phyloP scores from a whole-genome alignment of 2,329 filamentous ascomycete genomes.

The Fusarium sororula region DNA sequence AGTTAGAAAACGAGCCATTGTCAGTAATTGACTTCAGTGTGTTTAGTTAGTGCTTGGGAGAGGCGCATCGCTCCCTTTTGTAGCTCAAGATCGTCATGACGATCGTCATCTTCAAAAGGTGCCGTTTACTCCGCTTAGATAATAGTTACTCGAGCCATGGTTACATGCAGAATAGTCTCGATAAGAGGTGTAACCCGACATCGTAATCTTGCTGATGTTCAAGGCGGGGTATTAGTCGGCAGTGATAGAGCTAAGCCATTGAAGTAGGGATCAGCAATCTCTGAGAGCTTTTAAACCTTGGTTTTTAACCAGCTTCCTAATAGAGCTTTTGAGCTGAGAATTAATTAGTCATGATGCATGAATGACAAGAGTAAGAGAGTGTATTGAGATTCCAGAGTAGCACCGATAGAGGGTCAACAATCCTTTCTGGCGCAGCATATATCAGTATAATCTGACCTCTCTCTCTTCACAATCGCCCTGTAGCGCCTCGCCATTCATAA shows the following conservation, averaged over 20 bases:
- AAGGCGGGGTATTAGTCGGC: constrained; percentile 8
- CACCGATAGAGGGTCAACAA: too few relatives aligned
- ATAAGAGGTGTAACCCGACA: neutral
- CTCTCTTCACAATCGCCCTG: neutral
- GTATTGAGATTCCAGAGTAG: neutral
- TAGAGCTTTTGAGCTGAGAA: neutral
- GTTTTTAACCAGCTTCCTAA: constrained; percentile 25
- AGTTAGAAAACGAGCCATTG: neutral
- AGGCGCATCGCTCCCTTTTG: neutral
- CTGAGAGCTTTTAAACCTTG: neutral
- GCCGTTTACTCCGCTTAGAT: neutral
- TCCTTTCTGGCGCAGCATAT: neutral
- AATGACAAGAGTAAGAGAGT: neutral
- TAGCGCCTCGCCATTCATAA: neutral
- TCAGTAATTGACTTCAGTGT: neutral
- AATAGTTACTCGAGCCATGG: neutral
- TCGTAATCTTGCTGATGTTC: neutral
- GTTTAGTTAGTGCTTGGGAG: too few relatives aligned
- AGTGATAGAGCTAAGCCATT: constrained; percentile 1
- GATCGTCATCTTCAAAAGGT: neutral
- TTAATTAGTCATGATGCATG: neutral
- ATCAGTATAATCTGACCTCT: neutral
- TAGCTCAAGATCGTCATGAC: neutral
- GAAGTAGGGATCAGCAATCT: constrained; percentile 19
- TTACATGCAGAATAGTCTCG: neutral